These are phyloP conservation scores for Hericium erinaceus DNA, from an alignment of 768 basidiomycete species.

Conservation along the genomic window DNA sequence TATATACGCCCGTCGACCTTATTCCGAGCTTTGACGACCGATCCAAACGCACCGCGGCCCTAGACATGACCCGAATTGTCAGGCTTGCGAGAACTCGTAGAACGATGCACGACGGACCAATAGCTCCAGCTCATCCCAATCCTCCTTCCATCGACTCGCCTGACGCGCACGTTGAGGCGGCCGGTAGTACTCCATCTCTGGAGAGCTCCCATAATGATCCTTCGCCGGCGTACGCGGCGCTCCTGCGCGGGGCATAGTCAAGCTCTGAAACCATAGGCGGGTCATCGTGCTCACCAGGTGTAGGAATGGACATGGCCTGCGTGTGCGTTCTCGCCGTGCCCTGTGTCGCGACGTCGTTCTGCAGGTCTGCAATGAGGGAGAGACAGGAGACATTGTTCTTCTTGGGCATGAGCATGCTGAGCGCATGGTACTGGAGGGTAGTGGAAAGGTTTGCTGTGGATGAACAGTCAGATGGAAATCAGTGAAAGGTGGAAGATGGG, in stretches of 20 bases:
- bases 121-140: constrained; percentile 89
- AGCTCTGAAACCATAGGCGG: no score
- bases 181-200: constrained; percentile 58
- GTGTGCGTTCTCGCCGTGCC: no score
- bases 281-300: no score
- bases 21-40: constrained; percentile 91
- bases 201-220: constrained; percentile 37
- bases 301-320: no score
- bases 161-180: constrained; percentile 34
- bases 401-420: constrained; percentile 51
- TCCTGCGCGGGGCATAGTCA: no score
- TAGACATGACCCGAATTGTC: constrained; percentile 18
- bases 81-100: not conserved
- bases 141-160: constrained; percentile 80
- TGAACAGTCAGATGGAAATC: no score
- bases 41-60: constrained; percentile 88
- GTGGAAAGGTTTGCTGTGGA: constrained; percentile 43
- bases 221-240: constrained; percentile 39
- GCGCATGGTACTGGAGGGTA: constrained; percentile 38
- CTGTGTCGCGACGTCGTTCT: not conserved
- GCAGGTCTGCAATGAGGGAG: constrained; percentile 46
- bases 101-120: constrained; percentile 33
- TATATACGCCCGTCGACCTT: constrained; percentile 81
- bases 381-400: constrained; percentile 49
- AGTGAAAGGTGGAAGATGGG: not conserved